A percentile compares a stretch with the other conserved stretches of the same genome.
These are phyloP conservation scores for Kwoniella sp. DNA, from an alignment of 768 basidiomycete species.

Conservation along the genomic window DNA sequence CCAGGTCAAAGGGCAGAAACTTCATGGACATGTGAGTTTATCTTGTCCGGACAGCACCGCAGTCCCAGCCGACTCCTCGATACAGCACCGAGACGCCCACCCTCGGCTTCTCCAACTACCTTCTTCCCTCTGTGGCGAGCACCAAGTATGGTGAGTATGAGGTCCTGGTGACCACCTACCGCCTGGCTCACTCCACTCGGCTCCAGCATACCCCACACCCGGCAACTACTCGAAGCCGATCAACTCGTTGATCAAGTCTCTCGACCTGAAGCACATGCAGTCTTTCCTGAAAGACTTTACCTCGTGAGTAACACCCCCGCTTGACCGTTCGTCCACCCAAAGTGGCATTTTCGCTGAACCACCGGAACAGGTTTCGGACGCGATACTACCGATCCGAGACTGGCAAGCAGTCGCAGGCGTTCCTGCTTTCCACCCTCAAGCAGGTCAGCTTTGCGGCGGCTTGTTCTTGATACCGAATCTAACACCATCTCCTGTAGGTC, in stretches of 20 bases:
- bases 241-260: conserved; percentile 34
- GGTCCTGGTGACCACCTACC: conserved; percentile 4
- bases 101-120: conserved; percentile 40
- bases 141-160: conserved; percentile 39
- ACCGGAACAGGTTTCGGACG: conserved; percentile 48
- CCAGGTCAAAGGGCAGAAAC: conserved; percentile 69
- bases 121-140: conserved; percentile 29
- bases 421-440: conserved; percentile 47
- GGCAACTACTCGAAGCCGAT: conserved; percentile 44
- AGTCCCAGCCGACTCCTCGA: neutral
- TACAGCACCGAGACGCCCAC: conserved; percentile 67
- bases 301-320: conserved; percentile 19
- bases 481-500: conserved; percentile 15
- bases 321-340: conserved; percentile 1
- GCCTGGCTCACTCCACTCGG: neutral
- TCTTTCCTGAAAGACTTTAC: conserved; percentile 39
- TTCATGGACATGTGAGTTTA: conserved; percentile 71
- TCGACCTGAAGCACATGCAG: conserved; percentile 40
- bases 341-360: no score
- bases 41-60: neutral
- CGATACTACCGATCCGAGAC: conserved; percentile 52
- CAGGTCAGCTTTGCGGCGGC: conserved; percentile 37
- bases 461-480: neutral
- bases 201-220: conserved; percentile 42
- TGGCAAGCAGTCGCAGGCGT: conserved; percentile 50